Evolutionary conservation across 805 yeast species (phyloP).

Genomic region (Candida xyloterini): DNA sequence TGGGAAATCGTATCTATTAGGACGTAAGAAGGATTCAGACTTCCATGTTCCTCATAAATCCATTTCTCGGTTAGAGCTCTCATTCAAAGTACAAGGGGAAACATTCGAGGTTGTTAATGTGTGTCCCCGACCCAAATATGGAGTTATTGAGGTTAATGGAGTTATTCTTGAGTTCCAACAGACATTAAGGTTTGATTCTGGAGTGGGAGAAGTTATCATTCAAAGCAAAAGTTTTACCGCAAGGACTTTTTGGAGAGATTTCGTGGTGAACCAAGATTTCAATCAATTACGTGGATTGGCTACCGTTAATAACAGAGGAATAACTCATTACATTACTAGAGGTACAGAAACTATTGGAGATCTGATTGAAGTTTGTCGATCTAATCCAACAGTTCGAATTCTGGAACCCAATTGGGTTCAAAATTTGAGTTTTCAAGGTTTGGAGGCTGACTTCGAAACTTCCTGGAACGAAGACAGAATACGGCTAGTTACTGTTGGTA

Average conservation of each 20-base stretch:
- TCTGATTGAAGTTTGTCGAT: constrained; percentile 1
- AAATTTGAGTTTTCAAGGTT: neutral
- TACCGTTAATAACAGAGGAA: neutral
- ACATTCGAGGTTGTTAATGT: constrained; percentile 7
- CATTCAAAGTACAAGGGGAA: constrained; percentile 5
- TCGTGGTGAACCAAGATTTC: constrained; percentile 4
- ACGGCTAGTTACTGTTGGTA: neutral
- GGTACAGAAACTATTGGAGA: constrained; percentile 1
- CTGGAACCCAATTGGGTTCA: constrained; percentile 1
- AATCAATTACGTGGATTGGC: constrained; percentile 3
- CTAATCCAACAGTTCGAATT: neutral
- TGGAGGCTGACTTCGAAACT: constrained; percentile 1
- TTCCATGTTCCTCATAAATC: constrained; percentile 13
- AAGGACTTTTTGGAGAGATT: constrained; percentile 4
- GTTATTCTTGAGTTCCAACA: constrained; percentile 7
- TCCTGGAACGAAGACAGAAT: constrained; percentile 1
- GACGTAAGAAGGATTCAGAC: constrained; percentile 17
- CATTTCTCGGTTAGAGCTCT: constrained; percentile 14
- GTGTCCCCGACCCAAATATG: constrained; percentile 13
- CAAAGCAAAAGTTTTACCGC: constrained; percentile 10
- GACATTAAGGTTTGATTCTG: constrained; percentile 1
- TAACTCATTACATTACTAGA: constrained; percentile 2
- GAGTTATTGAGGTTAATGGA: constrained; percentile 10
- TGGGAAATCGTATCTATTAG: constrained; percentile 10
- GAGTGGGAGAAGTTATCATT: constrained; percentile 2